These are phyloP conservation scores for Diaporthe sp. DNA, from an alignment of 2,329 filamentous ascomycete species.

Conservation along the genomic window DNA sequence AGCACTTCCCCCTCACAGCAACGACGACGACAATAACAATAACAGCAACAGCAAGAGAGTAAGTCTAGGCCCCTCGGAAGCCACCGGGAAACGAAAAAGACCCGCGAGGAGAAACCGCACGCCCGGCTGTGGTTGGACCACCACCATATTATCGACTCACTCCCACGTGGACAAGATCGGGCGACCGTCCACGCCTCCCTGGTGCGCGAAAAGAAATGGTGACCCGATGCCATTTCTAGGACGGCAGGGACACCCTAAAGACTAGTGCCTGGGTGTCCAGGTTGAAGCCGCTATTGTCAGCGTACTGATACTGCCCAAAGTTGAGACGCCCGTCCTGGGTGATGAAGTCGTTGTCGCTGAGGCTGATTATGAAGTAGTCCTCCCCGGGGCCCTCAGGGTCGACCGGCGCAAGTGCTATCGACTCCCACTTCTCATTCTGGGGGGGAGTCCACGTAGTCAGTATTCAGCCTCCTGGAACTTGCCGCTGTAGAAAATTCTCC, in stretches of 20 bases:
- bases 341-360: slow-evolving; percentile 83
- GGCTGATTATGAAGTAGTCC: slow-evolving; percentile 75
- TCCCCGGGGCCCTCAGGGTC: slow-evolving; percentile 57
- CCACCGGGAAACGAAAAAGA: slow-evolving; percentile 12
- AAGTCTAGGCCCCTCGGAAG: background rate
- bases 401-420: slow-evolving; percentile 73
- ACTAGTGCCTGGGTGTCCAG: slow-evolving; percentile 75
- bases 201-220: background rate
- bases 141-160: slow-evolving; percentile 14
- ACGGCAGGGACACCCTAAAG: slow-evolving; percentile 65
- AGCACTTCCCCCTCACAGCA: background rate
- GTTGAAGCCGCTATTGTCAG: slow-evolving; percentile 68
- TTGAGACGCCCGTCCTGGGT: slow-evolving; percentile 77
- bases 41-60: background rate
- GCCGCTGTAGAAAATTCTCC: slow-evolving; percentile 7
- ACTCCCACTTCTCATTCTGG: slow-evolving; percentile 84
- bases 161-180: background rate
- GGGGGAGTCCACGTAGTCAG: background rate
- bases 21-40: background rate
- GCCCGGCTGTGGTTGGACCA: background rate
- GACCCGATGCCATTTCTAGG: background rate
- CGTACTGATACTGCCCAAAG: slow-evolving; percentile 67
- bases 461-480: background rate
- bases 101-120: slow-evolving; percentile 20
- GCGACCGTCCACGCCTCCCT: slow-evolving; percentile 12